Evolutionary conservation across 2,329 filamentous ascomycete species (phyloP).

Genomic region (Berkeleyomyces rouxiae): DNA sequence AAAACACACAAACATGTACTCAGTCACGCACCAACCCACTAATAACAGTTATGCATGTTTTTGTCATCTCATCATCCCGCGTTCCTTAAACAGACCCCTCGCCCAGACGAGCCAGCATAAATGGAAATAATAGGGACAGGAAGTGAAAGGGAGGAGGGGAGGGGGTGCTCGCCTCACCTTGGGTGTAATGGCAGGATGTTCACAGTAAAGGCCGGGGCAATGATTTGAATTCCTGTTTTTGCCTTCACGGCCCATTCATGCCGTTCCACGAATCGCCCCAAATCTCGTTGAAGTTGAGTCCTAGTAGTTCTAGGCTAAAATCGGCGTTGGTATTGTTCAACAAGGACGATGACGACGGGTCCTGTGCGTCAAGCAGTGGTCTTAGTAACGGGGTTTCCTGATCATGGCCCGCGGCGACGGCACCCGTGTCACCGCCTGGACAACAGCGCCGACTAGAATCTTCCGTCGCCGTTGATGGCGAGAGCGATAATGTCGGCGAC

Average conservation of each 20-base stretch:
- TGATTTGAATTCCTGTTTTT: not conserved
- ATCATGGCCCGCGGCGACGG: not conserved
- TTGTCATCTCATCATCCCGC: not conserved
- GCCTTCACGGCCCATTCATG: slow-evolving; percentile 17
- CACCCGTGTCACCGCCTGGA: not conserved
- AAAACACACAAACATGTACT: not conserved
- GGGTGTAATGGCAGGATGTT: not conserved
- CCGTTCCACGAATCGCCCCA: slow-evolving; percentile 35
- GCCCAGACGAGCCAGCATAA: not conserved
- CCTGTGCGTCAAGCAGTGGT: slow-evolving; percentile 15
- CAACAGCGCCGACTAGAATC: slow-evolving; percentile 17
- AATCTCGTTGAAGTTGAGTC: slow-evolving; percentile 37
- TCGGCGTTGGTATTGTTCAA: slow-evolving; percentile 26
- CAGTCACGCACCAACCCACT: not conserved
- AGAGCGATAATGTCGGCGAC: slow-evolving; percentile 21
- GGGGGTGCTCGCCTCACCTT: not conserved
- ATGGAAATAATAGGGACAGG: not conserved
- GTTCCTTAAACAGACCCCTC: not conserved
- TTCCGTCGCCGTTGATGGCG: slow-evolving; percentile 8
- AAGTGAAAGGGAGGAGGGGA: too few species aligned
- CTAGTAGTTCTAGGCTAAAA: slow-evolving; percentile 36
- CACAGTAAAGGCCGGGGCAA: too few species aligned
- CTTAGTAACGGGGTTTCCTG: slow-evolving; percentile 11
- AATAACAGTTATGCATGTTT: not conserved
- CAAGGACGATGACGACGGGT: slow-evolving; percentile 20